phyloP scores from a whole-genome alignment of 176 grass and related monocot genomes.

The Aechmea fasciata region DNA sequence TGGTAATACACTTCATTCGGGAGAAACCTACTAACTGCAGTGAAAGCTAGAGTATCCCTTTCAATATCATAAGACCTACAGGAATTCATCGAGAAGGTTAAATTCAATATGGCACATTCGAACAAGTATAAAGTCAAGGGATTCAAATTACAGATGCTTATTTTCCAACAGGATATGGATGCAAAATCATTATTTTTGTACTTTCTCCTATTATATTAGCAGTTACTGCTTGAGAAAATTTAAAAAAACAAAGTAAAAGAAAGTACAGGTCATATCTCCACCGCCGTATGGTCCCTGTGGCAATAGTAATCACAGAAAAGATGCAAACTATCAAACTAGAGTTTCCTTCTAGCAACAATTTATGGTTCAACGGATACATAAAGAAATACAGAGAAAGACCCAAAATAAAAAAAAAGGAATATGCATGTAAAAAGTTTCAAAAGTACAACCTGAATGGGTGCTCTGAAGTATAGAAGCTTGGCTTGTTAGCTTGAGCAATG shows the following conservation, averaged over 20 bases:
- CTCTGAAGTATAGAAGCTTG: conserved; percentile 88
- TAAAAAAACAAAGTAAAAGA: not conserved
- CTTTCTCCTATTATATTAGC: not conserved
- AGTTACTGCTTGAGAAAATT: not conserved
- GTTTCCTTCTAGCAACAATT: not conserved
- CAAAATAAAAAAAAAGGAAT: not conserved
- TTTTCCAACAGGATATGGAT: conserved; percentile 7
- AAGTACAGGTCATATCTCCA: not conserved
- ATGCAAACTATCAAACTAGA: not conserved
- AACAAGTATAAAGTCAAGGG: no score
- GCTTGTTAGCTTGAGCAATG: conserved; percentile 95
- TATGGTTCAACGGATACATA: not conserved
- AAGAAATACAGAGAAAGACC: not conserved
- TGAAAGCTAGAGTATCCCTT: conserved; percentile 90
- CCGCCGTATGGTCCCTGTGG: not conserved
- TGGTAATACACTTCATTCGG: conserved; percentile 84
- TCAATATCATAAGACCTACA: conserved; percentile 86
- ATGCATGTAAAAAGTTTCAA: not conserved
- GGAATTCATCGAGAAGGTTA: conserved; percentile 24
- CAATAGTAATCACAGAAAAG: not conserved
- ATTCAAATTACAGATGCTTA: no score
- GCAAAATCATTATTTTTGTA: not conserved
- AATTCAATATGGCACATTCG: not conserved
- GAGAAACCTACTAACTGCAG: conserved; percentile 72
- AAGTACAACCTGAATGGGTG: conserved; percentile 72